Percentiles rank a stretch among this genome's conserved stretches.
Conservation (phyloP, 2,329 filamentous ascomycete species). For the Cladosporium sp. region DNA sequence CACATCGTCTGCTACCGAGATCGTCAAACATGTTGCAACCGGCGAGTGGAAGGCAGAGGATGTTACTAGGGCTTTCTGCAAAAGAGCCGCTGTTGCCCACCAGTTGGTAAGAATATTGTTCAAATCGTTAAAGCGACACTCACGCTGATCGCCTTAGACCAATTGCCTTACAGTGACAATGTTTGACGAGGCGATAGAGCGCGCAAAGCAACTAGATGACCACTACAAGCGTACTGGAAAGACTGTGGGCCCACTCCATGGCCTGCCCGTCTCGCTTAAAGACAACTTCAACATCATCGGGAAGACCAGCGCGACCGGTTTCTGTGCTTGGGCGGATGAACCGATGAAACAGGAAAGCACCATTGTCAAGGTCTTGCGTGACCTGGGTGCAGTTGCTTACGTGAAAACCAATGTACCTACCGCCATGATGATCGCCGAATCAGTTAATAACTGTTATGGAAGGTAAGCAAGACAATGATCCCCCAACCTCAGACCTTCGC, state of each 20-base stretch:
- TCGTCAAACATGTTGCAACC: constrained; percentile 38
- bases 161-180: constrained; percentile 58
- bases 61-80: constrained; percentile 51
- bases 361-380: constrained; percentile 54
- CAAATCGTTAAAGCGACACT: constrained; percentile 27
- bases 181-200: constrained; percentile 48
- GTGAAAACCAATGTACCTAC: constrained; percentile 67
- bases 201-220: constrained; percentile 50
- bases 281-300: constrained; percentile 63
- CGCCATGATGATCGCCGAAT: constrained; percentile 65
- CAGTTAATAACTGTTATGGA: constrained; percentile 61
- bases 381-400: constrained; percentile 62
- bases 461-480: constrained; percentile 29
- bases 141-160: constrained; percentile 29
- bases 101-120: constrained; percentile 35
- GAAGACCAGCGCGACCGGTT: constrained; percentile 59
- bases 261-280: constrained; percentile 62
- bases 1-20: constrained; percentile 35
- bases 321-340: constrained; percentile 57
- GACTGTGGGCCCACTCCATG: constrained; percentile 61
- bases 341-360: constrained; percentile 53
- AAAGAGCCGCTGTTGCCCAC: constrained; percentile 51
- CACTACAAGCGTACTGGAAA: constrained; percentile 43
- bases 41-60: constrained; percentile 47
- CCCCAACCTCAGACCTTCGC: too few species aligned